Base-by-base conservation (phyloP, 768 basidiomycete genomes). In the Boletus reticulatus region DNA sequence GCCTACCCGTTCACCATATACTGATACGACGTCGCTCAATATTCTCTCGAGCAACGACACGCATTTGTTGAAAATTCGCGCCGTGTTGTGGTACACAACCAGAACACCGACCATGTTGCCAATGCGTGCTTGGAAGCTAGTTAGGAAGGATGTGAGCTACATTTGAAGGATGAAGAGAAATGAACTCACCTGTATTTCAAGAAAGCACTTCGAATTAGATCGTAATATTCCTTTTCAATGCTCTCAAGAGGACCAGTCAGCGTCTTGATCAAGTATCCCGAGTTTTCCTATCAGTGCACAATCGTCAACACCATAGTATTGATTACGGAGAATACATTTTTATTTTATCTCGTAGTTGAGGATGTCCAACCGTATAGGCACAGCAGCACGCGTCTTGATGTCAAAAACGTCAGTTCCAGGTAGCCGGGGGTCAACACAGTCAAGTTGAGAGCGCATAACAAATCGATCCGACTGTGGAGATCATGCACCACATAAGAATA, bases 101-200 rank as follows among this genome's bases (percentile, higher is more conserved):
- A 94, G 78, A 9, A 98, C 88, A 16, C 96, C 96, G 65, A 97
- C 94, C 96, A 98, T 98, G 66, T 88, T 85, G 10, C 96, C 96
- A 57, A 99, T 98, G 6, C 96, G 87, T 3, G 83, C 95, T 78
- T 99, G 96, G 75, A 98, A 88, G 60, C 92, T 94, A 56, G 20
- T 41, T 6, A n/a, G 41, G 16, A n/a, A 29, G 6, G 20, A 19
- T 38, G 14, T 46, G 20, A 47, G 22, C n/a, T 16, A 22, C 24
- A 24, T 7, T 9, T 20, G 14, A 22, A n/a, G 12, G 4, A 32
- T 13, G 10, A 4, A 27, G 16, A 12, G 11, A 20, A 2, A 24
- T 6, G 1, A n/a, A 29, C 75, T 36, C 58, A 91, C 90, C 82
- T 88, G 70, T 93, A 98, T 75, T 98, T 98, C 52, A 99, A 78